Evolutionary conservation across 2,329 filamentous ascomycete species (phyloP).

Genomic region (Cladosporium sp.): DNA sequence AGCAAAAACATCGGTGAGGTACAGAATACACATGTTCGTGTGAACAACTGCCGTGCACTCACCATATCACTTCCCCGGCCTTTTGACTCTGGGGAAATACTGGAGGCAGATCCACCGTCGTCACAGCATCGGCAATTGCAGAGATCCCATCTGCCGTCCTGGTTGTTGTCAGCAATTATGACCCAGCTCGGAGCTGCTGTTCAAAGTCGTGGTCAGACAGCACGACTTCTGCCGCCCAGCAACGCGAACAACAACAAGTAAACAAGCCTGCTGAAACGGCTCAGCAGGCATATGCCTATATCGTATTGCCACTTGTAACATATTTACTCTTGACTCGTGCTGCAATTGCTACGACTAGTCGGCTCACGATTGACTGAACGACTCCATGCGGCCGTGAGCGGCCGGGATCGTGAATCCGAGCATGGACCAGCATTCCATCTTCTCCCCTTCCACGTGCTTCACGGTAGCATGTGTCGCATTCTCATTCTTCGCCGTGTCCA

Average conservation of each 20-base stretch:
- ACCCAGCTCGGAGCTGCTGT: too few species aligned
- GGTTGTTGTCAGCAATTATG: background rate
- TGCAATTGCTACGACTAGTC: background rate
- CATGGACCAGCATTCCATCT: conserved; percentile 16
- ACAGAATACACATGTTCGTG: too few species aligned
- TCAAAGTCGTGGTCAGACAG: background rate
- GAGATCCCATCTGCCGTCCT: background rate
- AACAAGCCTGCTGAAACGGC: conserved; percentile 4
- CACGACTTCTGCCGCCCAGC: background rate
- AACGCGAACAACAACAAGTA: conserved; percentile 2
- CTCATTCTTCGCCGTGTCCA: conserved; percentile 22
- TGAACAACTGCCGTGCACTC: conserved; percentile 2
- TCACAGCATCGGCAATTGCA: background rate
- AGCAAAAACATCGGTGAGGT: too few species aligned
- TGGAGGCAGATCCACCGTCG: background rate
- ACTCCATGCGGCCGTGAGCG: conserved; percentile 1
- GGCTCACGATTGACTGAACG: background rate
- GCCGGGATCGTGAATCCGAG: background rate
- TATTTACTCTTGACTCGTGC: background rate
- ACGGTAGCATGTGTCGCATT: conserved; percentile 24
- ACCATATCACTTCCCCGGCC: background rate
- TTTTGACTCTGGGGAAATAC: conserved; percentile 1
- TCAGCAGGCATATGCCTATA: conserved; percentile 1
- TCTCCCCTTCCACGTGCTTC: conserved; percentile 24
- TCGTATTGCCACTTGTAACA: background rate